Evolutionary conservation across 352 stramenopile genomes (phyloP).

Genomic region (Phytophthora cryptogea): DNA sequence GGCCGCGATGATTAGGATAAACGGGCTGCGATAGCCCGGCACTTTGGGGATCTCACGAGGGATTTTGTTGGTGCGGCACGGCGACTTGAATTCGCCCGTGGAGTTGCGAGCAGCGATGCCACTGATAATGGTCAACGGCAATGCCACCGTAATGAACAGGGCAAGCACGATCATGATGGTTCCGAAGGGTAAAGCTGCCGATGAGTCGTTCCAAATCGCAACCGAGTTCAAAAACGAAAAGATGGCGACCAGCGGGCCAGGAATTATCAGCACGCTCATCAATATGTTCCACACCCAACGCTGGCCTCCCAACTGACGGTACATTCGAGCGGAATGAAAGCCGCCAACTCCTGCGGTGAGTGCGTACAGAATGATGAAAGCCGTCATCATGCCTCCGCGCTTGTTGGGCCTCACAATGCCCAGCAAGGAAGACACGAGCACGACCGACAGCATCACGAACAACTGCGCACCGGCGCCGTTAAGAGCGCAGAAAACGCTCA

Average conservation of each 20-base stretch:
- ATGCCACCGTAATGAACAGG: constrained; percentile 92
- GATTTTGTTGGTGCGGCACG: constrained; percentile 96
- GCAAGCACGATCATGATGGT: constrained; percentile 95
- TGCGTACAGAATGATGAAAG: constrained; percentile 94
- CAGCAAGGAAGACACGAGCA: constrained; percentile 92
- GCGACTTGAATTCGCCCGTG: constrained; percentile 89
- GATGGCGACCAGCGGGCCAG: constrained; percentile 87
- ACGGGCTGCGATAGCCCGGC: constrained; percentile 87
- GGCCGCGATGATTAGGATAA: constrained; percentile 91
- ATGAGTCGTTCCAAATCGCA: constrained; percentile 95
- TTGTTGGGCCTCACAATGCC: constrained; percentile 94
- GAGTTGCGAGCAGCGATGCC: constrained; percentile 95
- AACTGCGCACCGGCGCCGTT: constrained; percentile 94
- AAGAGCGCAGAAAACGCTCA: constrained; percentile 92
- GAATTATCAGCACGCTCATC: constrained; percentile 91
- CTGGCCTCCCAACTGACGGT: constrained; percentile 94
- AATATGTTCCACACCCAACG: constrained; percentile 97
- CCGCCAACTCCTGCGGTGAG: constrained; percentile 94
- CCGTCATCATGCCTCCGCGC: constrained; percentile 92
- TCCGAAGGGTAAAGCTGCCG: constrained; percentile 94
- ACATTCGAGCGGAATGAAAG: constrained; percentile 93
- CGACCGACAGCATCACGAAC: constrained; percentile 90
- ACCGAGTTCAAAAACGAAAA: constrained; percentile 97
- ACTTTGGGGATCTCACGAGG: constrained; percentile 92
- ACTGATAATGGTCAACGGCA: constrained; percentile 94